Percentiles rank a stretch among this genome's conserved stretches.
These are phyloP conservation scores for Paratrimastix pyriformis DNA, from an alignment of 78 protist genomes.

Conservation along the genomic window DNA sequence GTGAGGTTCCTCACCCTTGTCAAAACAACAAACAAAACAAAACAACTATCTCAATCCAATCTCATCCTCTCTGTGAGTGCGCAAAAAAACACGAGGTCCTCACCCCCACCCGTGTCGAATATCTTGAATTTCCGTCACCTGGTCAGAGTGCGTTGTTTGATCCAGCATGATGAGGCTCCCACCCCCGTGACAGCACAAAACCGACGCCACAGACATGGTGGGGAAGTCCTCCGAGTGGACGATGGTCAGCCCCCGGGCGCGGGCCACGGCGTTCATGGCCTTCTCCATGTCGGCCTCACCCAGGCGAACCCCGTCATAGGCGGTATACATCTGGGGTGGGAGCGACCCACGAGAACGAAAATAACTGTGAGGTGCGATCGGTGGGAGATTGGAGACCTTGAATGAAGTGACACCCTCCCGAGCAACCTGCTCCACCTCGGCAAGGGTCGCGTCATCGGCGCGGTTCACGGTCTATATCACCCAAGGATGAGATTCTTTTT, in stretches of 20 bases:
- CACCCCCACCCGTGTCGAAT: not conserved
- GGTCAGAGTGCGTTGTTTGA: too few relatives aligned
- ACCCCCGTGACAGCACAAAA: too few relatives aligned
- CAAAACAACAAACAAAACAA: too few relatives aligned
- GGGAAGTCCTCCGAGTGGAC: not conserved
- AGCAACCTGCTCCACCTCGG: not conserved
- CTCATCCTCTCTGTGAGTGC: not conserved
- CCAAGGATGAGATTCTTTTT: not conserved
- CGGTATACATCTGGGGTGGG: not conserved
- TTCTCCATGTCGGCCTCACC: not conserved
- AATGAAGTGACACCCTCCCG: constrained; percentile 4
- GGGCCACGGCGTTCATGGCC: not conserved
- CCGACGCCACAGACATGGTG: not conserved
- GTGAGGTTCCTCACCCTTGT: too few relatives aligned
- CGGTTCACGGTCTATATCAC: not conserved
- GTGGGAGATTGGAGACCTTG: too few relatives aligned
- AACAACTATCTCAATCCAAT: not conserved
- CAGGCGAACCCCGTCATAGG: constrained; percentile 8
- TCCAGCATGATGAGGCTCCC: too few relatives aligned
- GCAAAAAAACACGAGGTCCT: not conserved
- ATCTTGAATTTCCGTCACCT: not conserved
- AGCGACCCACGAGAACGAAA: not conserved
- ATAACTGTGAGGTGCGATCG: too few relatives aligned
- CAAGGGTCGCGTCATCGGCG: not conserved
- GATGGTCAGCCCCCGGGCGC: not conserved